Evolutionary conservation across 805 yeast genomes (phyloP), one percentile per base, ranked within the genome.

Genomic region (Pichia sporocuriosa): DNA sequence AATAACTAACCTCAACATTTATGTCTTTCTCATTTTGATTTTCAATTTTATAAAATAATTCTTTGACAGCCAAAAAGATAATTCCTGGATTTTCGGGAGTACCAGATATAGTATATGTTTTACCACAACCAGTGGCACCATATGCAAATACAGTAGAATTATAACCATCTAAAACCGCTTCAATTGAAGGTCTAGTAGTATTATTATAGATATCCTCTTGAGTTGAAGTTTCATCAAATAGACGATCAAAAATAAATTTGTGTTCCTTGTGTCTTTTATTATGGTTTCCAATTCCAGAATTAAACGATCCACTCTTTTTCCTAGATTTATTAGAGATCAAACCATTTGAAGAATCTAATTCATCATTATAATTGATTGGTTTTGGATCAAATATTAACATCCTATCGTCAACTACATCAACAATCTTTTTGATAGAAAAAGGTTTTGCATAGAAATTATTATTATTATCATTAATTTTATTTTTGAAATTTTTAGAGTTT

Each of bases 51-150:
- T 64, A 64, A 57, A 81, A 88, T 26, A 90, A 64, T 44, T 85
- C 95, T 47, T 75, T 68, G 81, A 86, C 79, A 0, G 96, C 81
- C 32, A 81, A 63, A 52, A 80, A 84, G 0, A 87, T 82, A 12
- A 89, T 74, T 0, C 96, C 96, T 0, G 95, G 96, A 21, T 72
- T 63, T 2, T 73, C 73, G 0, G 78, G 70, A 0, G 80, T 73
- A 0, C 96, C 96, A 57, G 82, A 75, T 25, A 89, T 84, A 0
- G 97, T 89, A 58, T 83, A 87, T 0, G 97, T 89, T 57, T 89
- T 89, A n/a, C 97, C 97, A 61, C 97, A 89, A 0, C 97, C 97
- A 0, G 97, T 89, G 23, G 97, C 95, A 1, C 97, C 97, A 58
- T 89, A 89, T 0, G 97, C 97, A 66, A 89, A 89, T 0, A 89